These are phyloP conservation scores for Pythium sp. DNA, from an alignment of 352 stramenopile species.

Conservation along the genomic window DNA sequence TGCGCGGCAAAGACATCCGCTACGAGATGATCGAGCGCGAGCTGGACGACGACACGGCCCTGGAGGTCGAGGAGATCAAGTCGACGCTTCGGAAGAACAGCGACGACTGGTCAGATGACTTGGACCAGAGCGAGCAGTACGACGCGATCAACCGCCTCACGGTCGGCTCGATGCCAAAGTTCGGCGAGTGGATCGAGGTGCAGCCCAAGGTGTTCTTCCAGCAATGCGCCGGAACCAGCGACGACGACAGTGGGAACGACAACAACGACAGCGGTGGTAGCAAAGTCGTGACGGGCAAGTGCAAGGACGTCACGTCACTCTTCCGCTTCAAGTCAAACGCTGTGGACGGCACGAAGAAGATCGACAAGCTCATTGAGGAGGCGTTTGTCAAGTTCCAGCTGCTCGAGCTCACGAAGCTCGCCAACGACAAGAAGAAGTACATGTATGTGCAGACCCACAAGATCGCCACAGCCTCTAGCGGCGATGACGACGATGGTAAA, in stretches of 20 bases:
- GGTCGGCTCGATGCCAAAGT: constrained; percentile 19
- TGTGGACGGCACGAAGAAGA: constrained; percentile 27
- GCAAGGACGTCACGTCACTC: constrained; percentile 14
- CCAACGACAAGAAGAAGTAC: constrained; percentile 38
- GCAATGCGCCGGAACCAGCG: constrained; percentile 7
- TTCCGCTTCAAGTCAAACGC: constrained; percentile 11
- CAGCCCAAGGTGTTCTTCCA: constrained; percentile 19
- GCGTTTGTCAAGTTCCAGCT: constrained; percentile 39
- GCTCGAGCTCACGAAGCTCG: constrained; percentile 27
- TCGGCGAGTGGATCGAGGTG: constrained; percentile 23
- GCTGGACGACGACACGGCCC: constrained; percentile 3
- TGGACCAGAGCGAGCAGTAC: constrained; percentile 10
- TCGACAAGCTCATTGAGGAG: constrained; percentile 34
- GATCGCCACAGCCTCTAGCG: not conserved
- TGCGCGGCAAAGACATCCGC: constrained; percentile 34
- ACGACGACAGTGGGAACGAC: not conserved
- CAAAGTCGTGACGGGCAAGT: constrained; percentile 12
- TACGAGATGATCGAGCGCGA: constrained; percentile 34
- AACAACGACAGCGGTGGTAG: not conserved
- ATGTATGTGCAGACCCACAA: constrained; percentile 38
- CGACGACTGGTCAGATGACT: constrained; percentile 23
- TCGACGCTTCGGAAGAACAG: not conserved
- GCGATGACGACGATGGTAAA: constrained; percentile 10
- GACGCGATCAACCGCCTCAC: constrained; percentile 13
- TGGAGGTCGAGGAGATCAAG: constrained; percentile 6